phyloP scores from a whole-genome alignment of 176 grass and related monocot genomes.

The Carex scoparia region DNA sequence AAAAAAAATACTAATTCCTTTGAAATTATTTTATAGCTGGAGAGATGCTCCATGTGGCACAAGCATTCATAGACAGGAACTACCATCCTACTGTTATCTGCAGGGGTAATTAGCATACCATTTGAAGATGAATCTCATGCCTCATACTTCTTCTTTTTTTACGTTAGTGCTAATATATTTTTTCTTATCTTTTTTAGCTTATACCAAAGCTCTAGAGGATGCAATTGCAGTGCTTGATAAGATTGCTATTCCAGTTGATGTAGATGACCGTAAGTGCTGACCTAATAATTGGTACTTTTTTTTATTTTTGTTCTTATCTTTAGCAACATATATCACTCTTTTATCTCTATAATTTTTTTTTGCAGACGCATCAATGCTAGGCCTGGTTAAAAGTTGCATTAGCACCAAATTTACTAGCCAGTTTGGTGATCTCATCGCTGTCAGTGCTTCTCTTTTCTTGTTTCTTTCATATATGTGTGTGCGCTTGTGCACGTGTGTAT shows the following conservation, averaged over 20 bases:
- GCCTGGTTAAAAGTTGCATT: conserved; percentile 88
- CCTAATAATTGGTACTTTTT: not conserved
- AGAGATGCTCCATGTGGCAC: conserved; percentile 97
- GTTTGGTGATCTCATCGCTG: conserved; percentile 95
- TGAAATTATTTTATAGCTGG: conserved; percentile 54
- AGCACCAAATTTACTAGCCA: conserved; percentile 98
- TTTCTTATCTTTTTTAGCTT: conserved; percentile 28
- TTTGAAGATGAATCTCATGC: conserved; percentile 13
- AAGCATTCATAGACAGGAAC: conserved; percentile 83
- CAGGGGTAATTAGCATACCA: conserved; percentile 45
- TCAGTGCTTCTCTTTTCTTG: conserved; percentile 35
- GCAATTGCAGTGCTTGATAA: conserved; percentile 82
- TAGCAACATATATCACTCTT: not conserved
- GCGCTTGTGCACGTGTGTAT: not conserved
- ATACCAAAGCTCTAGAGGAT: conserved; percentile 90
- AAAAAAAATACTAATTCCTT: conserved; percentile 1
- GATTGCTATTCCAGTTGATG: conserved; percentile 83
- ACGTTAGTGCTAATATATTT: conserved; percentile 7
- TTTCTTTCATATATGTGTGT: not conserved
- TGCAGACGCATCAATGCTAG: conserved; percentile 56
- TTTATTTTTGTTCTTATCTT: not conserved
- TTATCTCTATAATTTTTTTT: not conserved
- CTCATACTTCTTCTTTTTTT: conserved; percentile 14
- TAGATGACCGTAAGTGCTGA: conserved; percentile 83
- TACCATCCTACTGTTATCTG: conserved; percentile 97